Conservation (phyloP, 2,329 filamentous ascomycete genomes). For the Setomelanomma holmii region DNA sequence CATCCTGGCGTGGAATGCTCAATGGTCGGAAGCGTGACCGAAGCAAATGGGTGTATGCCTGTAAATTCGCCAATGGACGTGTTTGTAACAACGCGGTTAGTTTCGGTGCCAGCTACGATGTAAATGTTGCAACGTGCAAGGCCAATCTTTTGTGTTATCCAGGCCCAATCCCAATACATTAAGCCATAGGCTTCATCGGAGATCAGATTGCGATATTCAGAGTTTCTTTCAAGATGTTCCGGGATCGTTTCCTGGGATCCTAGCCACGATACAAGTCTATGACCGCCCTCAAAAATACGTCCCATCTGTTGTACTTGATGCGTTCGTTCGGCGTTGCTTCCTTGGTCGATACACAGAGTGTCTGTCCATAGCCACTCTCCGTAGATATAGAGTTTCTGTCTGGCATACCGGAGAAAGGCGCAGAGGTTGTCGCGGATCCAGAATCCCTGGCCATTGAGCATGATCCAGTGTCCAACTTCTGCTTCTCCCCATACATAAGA, state of each 20-base stretch:
- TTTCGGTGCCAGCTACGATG: too few species aligned
- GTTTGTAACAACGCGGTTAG: too few species aligned
- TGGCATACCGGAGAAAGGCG: not conserved
- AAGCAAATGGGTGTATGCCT: too few species aligned
- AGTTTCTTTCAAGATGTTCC: not conserved
- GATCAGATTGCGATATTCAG: too few species aligned
- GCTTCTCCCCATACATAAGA: conserved; percentile 14
- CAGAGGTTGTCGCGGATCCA: not conserved
- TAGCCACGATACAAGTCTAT: not conserved
- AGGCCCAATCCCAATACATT: too few species aligned
- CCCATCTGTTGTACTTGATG: not conserved
- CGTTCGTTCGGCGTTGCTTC: not conserved
- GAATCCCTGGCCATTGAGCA: not conserved
- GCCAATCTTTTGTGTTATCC: too few species aligned
- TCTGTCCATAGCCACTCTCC: not conserved
- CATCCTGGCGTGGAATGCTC: too few species aligned
- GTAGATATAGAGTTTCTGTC: not conserved
- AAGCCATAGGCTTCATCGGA: too few species aligned
- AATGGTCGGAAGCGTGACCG: too few species aligned
- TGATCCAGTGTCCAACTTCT: not conserved
- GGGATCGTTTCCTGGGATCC: not conserved
- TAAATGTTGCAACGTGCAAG: too few species aligned
- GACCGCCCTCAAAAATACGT: not conserved
- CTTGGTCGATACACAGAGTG: not conserved
- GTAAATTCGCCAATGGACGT: too few species aligned